Base-by-base conservation (phyloP, 345 rosid species). In the Kernera saxatilis region DNA sequence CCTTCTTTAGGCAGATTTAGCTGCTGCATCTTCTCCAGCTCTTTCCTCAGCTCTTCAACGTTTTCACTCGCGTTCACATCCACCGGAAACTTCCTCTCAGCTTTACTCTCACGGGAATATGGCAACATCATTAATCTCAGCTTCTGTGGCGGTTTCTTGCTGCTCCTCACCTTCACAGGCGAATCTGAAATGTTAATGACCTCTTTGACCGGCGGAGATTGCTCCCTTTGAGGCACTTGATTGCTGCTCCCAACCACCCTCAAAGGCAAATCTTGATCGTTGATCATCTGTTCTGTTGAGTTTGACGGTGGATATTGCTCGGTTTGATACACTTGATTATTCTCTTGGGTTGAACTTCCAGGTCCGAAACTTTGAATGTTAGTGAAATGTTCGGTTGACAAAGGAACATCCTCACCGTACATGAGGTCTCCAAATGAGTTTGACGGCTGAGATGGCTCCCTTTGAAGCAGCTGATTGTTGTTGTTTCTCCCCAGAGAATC, bases 1-100 rank as follows among this genome's bases (percentile, higher is more conserved):
- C 87, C 88, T 71, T 77, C 91, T 22, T 66, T 75, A 9, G 96
- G 97, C 8, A 93, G 84, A 52, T 70, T 62, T 26, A 92, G 52
- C 6, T 84, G 73, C 2, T 82, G 80, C 86, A 92, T 30, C 62
- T 73, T 78, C 15, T 72, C 84, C 23, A 92, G 71, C 70, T 86
- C 93, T 45, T 78, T 87, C 64, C 86, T 88, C 61, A 92, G 68
- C 57, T 83, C 87, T 8, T 82, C 75, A 0, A 90, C 90, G 1
- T 76, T 84, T 29, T 92, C 98, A 27, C 55, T 35, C 0, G 79
- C 70, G 22, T 75, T 85, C 29, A 90, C 75, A 26, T 82, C 89
- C 53, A 90, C 79, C 0, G 85, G 82, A 29, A 84, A 73, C 78
- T 54, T 85, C 76, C 59, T 81, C 3, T 78, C 77, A 55, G 33